Evolutionary conservation across 345 rosid species (phyloP).

Genomic region (Alliaria petiolata): DNA sequence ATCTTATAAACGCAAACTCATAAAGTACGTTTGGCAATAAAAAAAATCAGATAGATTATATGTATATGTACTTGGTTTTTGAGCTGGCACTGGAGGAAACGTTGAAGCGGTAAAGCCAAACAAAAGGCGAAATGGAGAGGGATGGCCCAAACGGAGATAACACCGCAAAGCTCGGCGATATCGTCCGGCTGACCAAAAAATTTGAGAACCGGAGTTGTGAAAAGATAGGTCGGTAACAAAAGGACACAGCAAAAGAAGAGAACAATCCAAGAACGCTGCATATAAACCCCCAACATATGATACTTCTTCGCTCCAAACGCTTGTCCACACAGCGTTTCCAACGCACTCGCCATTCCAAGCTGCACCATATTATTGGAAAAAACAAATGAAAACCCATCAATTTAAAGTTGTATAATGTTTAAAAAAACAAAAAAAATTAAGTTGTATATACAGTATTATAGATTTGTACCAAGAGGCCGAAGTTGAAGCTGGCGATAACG

Average conservation of each 20-base stretch:
- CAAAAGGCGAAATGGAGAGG: constrained; percentile 65
- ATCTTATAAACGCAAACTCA: too few species aligned
- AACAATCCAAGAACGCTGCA: constrained; percentile 74
- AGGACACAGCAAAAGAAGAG: constrained; percentile 43
- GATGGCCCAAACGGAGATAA: constrained; percentile 44
- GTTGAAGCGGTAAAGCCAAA: constrained; percentile 51
- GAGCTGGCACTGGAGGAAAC: constrained; percentile 64
- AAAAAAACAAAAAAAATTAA: too few species aligned
- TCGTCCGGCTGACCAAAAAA: constrained; percentile 58
- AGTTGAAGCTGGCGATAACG: constrained; percentile 70
- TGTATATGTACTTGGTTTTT: constrained; percentile 32
- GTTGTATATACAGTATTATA: neutral
- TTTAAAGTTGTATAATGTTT: too few species aligned
- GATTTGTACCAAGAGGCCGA: constrained; percentile 71
- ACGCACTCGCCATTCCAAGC: constrained; percentile 80
- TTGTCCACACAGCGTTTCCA: constrained; percentile 75
- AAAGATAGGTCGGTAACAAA: constrained; percentile 48
- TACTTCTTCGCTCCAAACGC: constrained; percentile 64
- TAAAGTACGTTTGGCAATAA: too few species aligned
- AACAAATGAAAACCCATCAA: neutral
- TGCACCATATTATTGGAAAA: neutral
- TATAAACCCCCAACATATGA: constrained; percentile 59
- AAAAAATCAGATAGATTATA: too few species aligned
- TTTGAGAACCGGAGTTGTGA: constrained; percentile 57
- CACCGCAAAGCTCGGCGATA: constrained; percentile 56